These are phyloP conservation scores for Monosporascus cannonballus DNA, from an alignment of 2,329 filamentous ascomycete genomes.

Conservation along the genomic window DNA sequence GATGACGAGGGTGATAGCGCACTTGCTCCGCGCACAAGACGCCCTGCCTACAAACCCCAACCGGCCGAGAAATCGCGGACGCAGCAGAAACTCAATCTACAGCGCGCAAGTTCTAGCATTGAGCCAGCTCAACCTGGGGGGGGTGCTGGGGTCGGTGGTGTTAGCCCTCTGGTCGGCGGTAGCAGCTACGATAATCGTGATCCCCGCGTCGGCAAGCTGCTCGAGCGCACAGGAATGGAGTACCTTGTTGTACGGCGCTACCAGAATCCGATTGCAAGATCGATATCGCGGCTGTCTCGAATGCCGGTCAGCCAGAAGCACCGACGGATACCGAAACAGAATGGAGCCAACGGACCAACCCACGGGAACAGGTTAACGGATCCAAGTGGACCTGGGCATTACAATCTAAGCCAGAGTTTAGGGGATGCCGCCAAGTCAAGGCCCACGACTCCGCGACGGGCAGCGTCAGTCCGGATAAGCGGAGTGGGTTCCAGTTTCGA, in stretches of 20 bases:
- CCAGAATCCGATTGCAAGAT: conserved; percentile 63
- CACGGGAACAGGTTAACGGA: conserved; percentile 23
- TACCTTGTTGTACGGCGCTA: conserved; percentile 69
- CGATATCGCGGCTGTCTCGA: conserved; percentile 47
- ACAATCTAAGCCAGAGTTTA: conserved; percentile 35
- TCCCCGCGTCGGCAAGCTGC: conserved; percentile 56
- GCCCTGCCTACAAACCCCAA: conserved; percentile 31
- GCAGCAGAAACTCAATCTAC: conserved; percentile 70
- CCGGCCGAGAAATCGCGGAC: conserved; percentile 57
- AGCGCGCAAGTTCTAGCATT: conserved; percentile 66
- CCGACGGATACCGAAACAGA: conserved; percentile 36
- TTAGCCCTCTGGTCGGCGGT: conserved; percentile 44
- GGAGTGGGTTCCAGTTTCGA: conserved; percentile 40
- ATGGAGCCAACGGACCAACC: conserved; percentile 29
- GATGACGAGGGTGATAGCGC: conserved; percentile 39
- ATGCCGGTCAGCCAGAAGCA: conserved; percentile 46
- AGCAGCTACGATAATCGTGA: conserved; percentile 54
- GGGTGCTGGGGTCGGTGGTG: conserved; percentile 33
- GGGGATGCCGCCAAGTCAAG: conserved; percentile 24
- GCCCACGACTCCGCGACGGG: conserved; percentile 26
- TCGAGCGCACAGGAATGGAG: conserved; percentile 66
- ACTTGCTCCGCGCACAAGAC: conserved; percentile 38
- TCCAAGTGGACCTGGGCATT: conserved; percentile 18
- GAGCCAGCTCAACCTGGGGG: conserved; percentile 50
- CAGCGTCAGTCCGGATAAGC: conserved; percentile 31